Conservation (phyloP, 495 filamentous ascomycete species). For the Delitschia confertaspora region DNA sequence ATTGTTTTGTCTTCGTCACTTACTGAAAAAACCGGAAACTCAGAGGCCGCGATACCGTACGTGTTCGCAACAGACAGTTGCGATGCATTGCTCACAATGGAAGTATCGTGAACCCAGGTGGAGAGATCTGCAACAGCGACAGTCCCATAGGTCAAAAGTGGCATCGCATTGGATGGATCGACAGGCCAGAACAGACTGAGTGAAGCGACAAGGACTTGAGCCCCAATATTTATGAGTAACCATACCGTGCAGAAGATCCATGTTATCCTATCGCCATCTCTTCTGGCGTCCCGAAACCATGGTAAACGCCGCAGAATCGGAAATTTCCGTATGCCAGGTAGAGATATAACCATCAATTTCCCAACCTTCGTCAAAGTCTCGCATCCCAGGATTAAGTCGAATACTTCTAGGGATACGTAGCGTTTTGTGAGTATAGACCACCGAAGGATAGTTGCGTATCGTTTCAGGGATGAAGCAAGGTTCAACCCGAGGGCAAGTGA, state of each 20-base stretch:
- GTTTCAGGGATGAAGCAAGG: conserved; percentile 23
- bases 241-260: conserved; percentile 19
- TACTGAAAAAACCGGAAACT: conserved; percentile 1
- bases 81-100: conserved; percentile 3
- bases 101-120: conserved; percentile 3
- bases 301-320: conserved; percentile 8
- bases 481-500: conserved; percentile 26
- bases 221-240: conserved; percentile 22
- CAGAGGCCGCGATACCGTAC: conserved; percentile 13
- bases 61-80: conserved; percentile 6
- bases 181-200: conserved; percentile 25
- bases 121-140: conserved; percentile 16
- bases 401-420: conserved; percentile 19
- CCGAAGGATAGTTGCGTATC: conserved; percentile 23
- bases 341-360: conserved; percentile 18
- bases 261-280: conserved; percentile 16
- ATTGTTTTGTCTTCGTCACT: background rate
- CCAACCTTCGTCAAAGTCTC: conserved; percentile 24
- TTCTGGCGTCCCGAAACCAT: conserved; percentile 20
- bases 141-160: conserved; percentile 16
- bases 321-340: conserved; percentile 12
- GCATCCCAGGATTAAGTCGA: conserved; percentile 19
- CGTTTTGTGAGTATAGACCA: conserved; percentile 22
- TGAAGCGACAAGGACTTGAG: conserved; percentile 25
- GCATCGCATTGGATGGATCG: conserved; percentile 18